Evolutionary conservation across 31 red algal genomes (phyloP), one percentile per base, ranked within the genome.

Genomic region (Asparagopsis taxiformis): DNA sequence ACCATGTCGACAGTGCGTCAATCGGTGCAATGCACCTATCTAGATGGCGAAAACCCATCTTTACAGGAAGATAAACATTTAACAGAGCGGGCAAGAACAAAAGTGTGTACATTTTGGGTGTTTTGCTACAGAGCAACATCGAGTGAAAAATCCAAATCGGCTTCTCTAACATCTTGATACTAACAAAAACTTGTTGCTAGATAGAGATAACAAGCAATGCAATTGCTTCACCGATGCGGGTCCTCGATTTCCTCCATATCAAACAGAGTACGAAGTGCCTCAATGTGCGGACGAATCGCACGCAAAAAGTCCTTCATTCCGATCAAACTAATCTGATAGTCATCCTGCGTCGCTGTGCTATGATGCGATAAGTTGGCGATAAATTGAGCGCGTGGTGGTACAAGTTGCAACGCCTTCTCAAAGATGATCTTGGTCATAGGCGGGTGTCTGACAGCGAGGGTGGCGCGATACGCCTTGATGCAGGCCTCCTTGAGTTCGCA

Each of bases 221-320:
- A n/a, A n/a, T n/a, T n/a, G n/a, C n/a, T 6, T 77, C 73, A 65
- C 65, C 59, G 28, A 36, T 31, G 60, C 23, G 33, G 22, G 29
- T 77, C 73, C 1, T 77, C 73, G 17, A 77, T 65, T 19, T 77
- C 31, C 55, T 77, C 73, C 20, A 77, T 77, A 30, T 77, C 73
- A 29, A 77, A 77, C 57, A 77, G 33, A 3, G 73, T 77, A 19
- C 30, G 28, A 8, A 77, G 44, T 31, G 73, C 73, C 17, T 28
- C 57, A 41, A 65, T 77, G 31, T 65, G 60, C 59, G 73, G 73
- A 1, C 73, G 56, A 13, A 44, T 61, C 9, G 59, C 57, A 3
- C 38, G 31, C 46, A 77, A 32, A 55, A 77, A 77, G 57, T 77
- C 57, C 57, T 77, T 65, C 73, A 77, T 77, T 24, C 73, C 73